Conservation (phyloP, 1,284 basidiomycete genomes). For the Cryptococcus sp. region DNA sequence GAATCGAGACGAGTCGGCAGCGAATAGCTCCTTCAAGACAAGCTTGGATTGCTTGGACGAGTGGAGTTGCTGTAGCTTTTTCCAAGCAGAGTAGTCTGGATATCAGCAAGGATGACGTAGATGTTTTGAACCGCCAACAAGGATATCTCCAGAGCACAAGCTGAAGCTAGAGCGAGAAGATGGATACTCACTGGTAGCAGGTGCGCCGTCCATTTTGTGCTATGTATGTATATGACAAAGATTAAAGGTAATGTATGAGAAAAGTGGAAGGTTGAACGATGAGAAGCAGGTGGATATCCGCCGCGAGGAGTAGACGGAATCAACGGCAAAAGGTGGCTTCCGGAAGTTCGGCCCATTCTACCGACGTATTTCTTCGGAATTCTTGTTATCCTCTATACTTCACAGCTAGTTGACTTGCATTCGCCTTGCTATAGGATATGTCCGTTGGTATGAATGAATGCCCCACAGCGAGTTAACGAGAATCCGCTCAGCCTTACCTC, state of each 20-base stretch:
- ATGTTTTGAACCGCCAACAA: background rate
- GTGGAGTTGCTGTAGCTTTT: slow-evolving; percentile 83
- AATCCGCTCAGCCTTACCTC: no score
- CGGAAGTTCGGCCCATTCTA: background rate
- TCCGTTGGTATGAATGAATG: no score
- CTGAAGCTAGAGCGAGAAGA: background rate
- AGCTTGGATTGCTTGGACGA: slow-evolving; percentile 69
- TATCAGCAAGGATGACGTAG: background rate
- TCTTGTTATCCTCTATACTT: no score
- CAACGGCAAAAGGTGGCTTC: background rate
- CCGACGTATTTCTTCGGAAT: no score
- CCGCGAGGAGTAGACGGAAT: background rate
- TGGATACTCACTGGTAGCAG: slow-evolving; percentile 34
- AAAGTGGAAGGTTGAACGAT: background rate
- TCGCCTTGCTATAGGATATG: no score
- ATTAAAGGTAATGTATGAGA: background rate
- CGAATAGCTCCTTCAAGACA: slow-evolving; percentile 86
- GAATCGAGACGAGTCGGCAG: slow-evolving; percentile 79
- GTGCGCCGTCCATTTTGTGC: slow-evolving; percentile 38
- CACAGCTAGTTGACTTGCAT: no score
- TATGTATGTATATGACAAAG: background rate
- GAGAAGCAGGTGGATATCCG: background rate
- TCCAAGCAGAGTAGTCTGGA: slow-evolving; percentile 81
- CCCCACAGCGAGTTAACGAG: no score
- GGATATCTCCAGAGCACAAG: background rate